Evolutionary conservation across 2,329 filamentous ascomycete genomes (phyloP), one percentile per base, ranked within the genome.

Genomic region (Scopulariopsis brevicaulis): DNA sequence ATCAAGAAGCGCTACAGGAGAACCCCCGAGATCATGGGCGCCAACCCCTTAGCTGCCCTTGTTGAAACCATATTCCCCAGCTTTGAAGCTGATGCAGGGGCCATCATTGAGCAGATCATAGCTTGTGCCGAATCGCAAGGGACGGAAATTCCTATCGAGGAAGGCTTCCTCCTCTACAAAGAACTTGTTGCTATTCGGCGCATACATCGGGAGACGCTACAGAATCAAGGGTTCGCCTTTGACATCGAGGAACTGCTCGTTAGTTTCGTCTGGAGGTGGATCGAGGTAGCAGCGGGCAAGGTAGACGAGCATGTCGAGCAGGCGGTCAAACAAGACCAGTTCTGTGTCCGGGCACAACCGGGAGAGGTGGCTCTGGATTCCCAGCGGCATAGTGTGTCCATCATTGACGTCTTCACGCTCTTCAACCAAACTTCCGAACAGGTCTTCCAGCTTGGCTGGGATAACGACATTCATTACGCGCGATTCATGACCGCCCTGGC

Each of bases 251-350:
- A 85, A 50, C 75, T 96, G 18, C 78, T 99, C 20, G 88, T 92
- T 61, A 87, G 89, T 40, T 99, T 97, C 69, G 94, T 97, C 6
- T 97, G 92, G 92, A 85, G 90, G 59, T 99, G 92, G 92, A 90
- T 99, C 62, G 80, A 82, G 57, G 82, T 85, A 62, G 91, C 90
- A 8, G 91, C 97, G 65, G 76, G 77, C 37, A 90, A 86, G 66
- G 85, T 96, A 66, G 78, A 87, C 61, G 84, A 85, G 25, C 94
- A 94, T 76, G 89, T 97, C 46, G 90, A 95, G 53, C 84, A 93
- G 65, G 92, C 94, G 10, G 87, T 96, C 70, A 93, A 90, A 69
- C 89, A 95, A 64, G 94, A 99, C 68, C 74, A 84, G 59, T 99
- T 97, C 71, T 81, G 85, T 64, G 85, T 96, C 57, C 82, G 89